Evolutionary conservation across 1,284 basidiomycete genomes (phyloP).

Genomic region (Tilletia indica): DNA sequence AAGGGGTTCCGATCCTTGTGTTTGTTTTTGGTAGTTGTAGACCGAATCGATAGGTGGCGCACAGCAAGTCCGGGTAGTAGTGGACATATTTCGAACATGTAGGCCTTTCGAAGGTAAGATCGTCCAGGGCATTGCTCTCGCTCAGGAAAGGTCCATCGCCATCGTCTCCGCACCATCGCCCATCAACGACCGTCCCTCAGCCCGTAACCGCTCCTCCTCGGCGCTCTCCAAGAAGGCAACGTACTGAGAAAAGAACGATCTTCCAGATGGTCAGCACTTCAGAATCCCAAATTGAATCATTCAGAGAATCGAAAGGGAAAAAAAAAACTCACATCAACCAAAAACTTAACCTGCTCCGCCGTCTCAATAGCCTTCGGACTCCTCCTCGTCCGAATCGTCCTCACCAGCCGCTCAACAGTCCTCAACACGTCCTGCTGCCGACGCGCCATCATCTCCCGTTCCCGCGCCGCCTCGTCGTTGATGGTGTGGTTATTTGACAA

Average conservation of each 20-base stretch:
- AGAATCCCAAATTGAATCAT: no score
- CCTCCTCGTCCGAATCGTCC: slow-evolving; percentile 43
- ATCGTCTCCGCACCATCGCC: not conserved
- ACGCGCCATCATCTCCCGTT: not conserved
- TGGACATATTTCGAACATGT: no score
- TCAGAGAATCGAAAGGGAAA: not conserved
- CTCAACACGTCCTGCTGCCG: not conserved
- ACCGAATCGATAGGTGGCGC: no score
- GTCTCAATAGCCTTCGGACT: slow-evolving; percentile 54
- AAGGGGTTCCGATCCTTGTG: no score
- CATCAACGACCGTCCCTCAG: no score
- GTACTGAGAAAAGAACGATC: not conserved
- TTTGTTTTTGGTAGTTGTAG: no score
- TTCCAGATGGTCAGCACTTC: not conserved
- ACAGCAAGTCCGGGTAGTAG: no score
- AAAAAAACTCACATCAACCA: slow-evolving; percentile 21
- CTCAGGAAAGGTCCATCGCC: slow-evolving; percentile 2
- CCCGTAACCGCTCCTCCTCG: not conserved
- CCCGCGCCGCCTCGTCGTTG: no score
- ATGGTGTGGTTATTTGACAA: no score
- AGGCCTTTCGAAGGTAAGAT: no score
- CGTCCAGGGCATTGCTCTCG: no score
- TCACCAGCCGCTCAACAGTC: slow-evolving; percentile 34
- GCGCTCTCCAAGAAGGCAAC: slow-evolving; percentile 5
- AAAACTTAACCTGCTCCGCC: slow-evolving; percentile 51